Percentiles rank a stretch among this genome's conserved stretches.
These are phyloP conservation scores for Primulina tabacum DNA, from an alignment of 257 asterid species.

Conservation along the genomic window DNA sequence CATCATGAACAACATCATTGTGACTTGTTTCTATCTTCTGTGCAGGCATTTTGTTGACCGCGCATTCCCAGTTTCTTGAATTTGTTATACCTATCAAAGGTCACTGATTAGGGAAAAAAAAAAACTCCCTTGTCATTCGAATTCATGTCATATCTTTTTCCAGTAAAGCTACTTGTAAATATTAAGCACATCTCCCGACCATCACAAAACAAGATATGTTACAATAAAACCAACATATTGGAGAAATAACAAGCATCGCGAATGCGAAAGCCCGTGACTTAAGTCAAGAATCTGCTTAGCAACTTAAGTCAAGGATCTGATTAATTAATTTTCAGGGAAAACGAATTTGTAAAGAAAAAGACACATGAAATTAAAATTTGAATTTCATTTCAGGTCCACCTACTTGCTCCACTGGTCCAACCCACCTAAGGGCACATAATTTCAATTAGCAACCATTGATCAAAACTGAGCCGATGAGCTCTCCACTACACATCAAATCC, in stretches of 20 bases:
- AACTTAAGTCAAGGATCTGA: background rate
- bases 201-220: background rate
- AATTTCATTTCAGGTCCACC: background rate
- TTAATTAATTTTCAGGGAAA: background rate
- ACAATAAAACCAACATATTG: background rate
- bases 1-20: slow-evolving; percentile 55
- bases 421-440: background rate
- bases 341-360: background rate
- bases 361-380: background rate
- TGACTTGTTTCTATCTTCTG: slow-evolving; percentile 76
- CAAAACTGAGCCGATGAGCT: background rate
- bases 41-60: slow-evolving; percentile 42
- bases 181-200: background rate
- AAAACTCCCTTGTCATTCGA: background rate
- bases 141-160: background rate
- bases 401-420: background rate
- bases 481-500: background rate
- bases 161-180: background rate
- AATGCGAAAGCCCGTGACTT: background rate
- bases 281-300: background rate
- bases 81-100: background rate
- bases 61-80: background rate
- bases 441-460: background rate
- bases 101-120: background rate
- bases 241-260: background rate